These are phyloP conservation scores for Wickerhamiella dianesei DNA, from an alignment of 805 yeast genomes.

Conservation along the genomic window DNA sequence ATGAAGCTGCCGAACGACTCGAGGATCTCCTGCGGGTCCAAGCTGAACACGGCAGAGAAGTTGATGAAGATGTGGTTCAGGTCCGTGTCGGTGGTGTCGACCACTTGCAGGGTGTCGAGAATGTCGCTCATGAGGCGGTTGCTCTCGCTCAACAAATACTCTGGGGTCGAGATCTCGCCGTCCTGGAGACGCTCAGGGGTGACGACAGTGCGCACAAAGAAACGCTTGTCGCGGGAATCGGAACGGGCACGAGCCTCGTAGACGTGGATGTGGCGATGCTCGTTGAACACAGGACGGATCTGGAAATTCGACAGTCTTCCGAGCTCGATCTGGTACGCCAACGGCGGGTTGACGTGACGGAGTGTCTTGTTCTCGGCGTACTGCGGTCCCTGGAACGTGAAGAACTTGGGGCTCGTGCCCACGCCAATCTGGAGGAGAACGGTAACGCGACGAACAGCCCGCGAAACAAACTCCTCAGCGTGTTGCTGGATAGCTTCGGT, in stretches of 20 bases:
- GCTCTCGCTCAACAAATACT: slow-evolving; percentile 90
- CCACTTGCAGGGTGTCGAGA: slow-evolving; percentile 84
- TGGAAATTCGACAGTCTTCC: slow-evolving; percentile 89
- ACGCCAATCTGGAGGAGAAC: slow-evolving; percentile 72
- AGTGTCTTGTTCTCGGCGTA: slow-evolving; percentile 81
- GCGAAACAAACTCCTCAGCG: slow-evolving; percentile 53
- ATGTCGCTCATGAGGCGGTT: slow-evolving; percentile 93
- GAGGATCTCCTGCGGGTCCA: slow-evolving; percentile 90
- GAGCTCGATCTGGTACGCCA: slow-evolving; percentile 93
- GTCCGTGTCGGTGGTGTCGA: slow-evolving; percentile 90
- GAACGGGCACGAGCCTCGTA: slow-evolving; percentile 94
- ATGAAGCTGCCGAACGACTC: slow-evolving; percentile 95
- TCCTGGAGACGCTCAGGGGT: slow-evolving; percentile 92
- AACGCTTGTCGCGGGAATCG: slow-evolving; percentile 85
- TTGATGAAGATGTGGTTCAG: slow-evolving; percentile 94
- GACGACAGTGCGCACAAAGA: slow-evolving; percentile 92
- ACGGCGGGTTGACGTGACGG: slow-evolving; percentile 96
- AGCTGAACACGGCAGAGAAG: slow-evolving; percentile 89
- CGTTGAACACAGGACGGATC: slow-evolving; percentile 88
- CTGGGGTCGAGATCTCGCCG: slow-evolving; percentile 72
- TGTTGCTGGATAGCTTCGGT: slow-evolving; percentile 51
- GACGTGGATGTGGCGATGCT: slow-evolving; percentile 93
- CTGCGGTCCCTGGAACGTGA: slow-evolving; percentile 82
- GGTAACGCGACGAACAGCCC: slow-evolving; percentile 82
- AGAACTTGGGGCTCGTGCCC: slow-evolving; percentile 89